A percentile compares a stretch with the other conserved stretches of the same genome.
These are phyloP conservation scores for Curvularia sp. DNA, from an alignment of 2,329 filamentous ascomycete genomes.

Conservation along the genomic window DNA sequence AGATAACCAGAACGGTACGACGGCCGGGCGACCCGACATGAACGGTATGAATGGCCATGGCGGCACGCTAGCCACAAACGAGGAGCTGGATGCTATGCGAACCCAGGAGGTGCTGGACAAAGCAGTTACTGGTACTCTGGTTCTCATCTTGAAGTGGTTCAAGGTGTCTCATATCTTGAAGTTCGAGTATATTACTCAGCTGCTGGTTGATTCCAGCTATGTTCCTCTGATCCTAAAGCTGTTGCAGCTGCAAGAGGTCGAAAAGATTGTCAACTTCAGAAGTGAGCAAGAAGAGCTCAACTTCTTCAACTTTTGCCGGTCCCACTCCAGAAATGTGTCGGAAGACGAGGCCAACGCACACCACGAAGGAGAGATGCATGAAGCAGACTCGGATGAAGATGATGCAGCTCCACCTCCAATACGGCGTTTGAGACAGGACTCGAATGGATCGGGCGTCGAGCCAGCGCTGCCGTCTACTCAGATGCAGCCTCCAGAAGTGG, in stretches of 20 bases:
- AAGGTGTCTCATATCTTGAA: constrained; percentile 94
- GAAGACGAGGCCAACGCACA: constrained; percentile 34
- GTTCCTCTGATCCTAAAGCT: constrained; percentile 90
- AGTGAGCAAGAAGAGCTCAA: constrained; percentile 83
- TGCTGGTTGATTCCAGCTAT: constrained; percentile 94
- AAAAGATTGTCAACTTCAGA: constrained; percentile 84
- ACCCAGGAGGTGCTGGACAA: constrained; percentile 88
- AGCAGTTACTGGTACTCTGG: constrained; percentile 85
- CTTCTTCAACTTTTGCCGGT: constrained; percentile 90
- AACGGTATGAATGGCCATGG: constrained; percentile 45
- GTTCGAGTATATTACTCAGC: constrained; percentile 93
- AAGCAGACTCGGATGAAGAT: constrained; percentile 54
- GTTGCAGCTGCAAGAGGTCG: constrained; percentile 92
- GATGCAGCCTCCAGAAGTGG: constrained; percentile 65
- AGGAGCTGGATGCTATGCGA: constrained; percentile 82
- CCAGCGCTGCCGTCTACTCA: constrained; percentile 37
- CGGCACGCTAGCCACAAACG: constrained; percentile 52
- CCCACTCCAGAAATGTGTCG: constrained; percentile 67
- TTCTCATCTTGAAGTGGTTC: constrained; percentile 95
- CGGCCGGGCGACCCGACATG: constrained; percentile 40
- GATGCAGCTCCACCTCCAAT: constrained; percentile 86
- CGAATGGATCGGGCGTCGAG: constrained; percentile 36
- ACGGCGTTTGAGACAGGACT: constrained; percentile 60
- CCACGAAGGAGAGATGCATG: constrained; percentile 27
- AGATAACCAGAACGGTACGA: constrained; percentile 51